Evolutionary conservation across 805 yeast genomes (phyloP), one percentile per base, ranked within the genome.

Genomic region (Nakazawaea ernobii): DNA sequence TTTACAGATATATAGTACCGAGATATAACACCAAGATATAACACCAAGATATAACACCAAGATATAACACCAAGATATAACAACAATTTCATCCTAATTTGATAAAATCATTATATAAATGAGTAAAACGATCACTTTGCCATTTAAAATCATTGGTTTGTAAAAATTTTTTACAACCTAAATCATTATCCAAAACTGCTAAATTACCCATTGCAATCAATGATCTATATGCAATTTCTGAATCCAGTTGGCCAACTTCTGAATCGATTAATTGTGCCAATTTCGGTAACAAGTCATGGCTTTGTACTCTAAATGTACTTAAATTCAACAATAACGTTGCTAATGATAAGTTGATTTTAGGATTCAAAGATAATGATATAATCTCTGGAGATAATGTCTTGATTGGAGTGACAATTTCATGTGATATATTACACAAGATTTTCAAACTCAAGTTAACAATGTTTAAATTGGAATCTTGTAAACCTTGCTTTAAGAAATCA

Each of bases 151-250:
- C 20, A 15, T 8, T 35, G 4, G 13, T n/a, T 27, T 37, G 40
- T 24, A 47, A 32, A 35, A 38, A 43, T 17, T 39, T 42, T 29
- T 43, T 42, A 28, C 37, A 40, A 20, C 37, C 37, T 8, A 11
- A 7, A 30, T 46, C 49, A 14, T 46, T 17, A 30, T 40, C 44
- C 37, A 46, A 40, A 7, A 46, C 20, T 15, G 74, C 56, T 33
- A 81, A 52, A 41, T 87, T 86, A 3, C 94, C 95, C 49, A 70
- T 73, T 0, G 85, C 81, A 26, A 86, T 69, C 9, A 74, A 52
- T 20, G 81, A 53, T 57, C 96, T 72, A 60, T 86, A 87, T 0
- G 80, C 77, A 2, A 90, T 78, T 61, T 87, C 96, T 35, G 79
- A 74, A 35, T 75, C 75, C 1, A 65, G 56, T 32, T 57, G 60